phyloP scores from a whole-genome alignment of 495 filamentous ascomycete genomes.

The Penicillium bialowiezense region DNA sequence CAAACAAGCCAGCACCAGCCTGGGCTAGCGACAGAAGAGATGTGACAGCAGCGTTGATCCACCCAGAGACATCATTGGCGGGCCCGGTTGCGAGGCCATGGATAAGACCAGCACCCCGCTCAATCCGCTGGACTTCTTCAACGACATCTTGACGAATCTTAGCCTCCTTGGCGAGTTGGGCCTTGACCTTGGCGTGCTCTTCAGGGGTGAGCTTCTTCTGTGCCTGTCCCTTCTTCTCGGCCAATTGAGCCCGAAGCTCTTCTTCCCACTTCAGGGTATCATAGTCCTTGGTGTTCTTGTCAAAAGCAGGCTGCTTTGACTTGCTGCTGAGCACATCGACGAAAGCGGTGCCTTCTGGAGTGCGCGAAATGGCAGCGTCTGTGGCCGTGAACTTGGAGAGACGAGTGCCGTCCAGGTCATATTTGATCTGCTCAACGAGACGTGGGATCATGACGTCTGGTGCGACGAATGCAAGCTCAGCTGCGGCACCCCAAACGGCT shows the following conservation, averaged over 20 bases:
- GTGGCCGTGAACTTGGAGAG: conserved; percentile 71
- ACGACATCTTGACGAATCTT: conserved; percentile 69
- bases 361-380: conserved; percentile 88
- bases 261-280: conserved; percentile 96
- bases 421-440: conserved; percentile 67
- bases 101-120: conserved; percentile 81
- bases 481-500: conserved; percentile 76
- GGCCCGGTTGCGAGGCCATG: conserved; percentile 77
- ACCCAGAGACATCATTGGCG: conserved; percentile 76
- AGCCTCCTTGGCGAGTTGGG: conserved; percentile 83
- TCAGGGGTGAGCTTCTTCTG: conserved; percentile 87
- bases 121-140: conserved; percentile 62
- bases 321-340: conserved; percentile 87
- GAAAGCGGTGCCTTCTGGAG: conserved; percentile 80
- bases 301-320: conserved; percentile 57
- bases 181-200: conserved; percentile 85
- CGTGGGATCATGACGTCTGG: conserved; percentile 76
- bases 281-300: conserved; percentile 88
- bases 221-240: conserved; percentile 85
- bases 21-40: conserved; percentile 67
- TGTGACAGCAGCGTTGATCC: conserved; percentile 77
- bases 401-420: conserved; percentile 65
- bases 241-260: conserved; percentile 83
- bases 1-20: conserved; percentile 75
- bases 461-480: conserved; percentile 90